These are phyloP conservation scores for Ophiostoma montium DNA, from an alignment of 2,329 filamentous ascomycete species.

Conservation along the genomic window DNA sequence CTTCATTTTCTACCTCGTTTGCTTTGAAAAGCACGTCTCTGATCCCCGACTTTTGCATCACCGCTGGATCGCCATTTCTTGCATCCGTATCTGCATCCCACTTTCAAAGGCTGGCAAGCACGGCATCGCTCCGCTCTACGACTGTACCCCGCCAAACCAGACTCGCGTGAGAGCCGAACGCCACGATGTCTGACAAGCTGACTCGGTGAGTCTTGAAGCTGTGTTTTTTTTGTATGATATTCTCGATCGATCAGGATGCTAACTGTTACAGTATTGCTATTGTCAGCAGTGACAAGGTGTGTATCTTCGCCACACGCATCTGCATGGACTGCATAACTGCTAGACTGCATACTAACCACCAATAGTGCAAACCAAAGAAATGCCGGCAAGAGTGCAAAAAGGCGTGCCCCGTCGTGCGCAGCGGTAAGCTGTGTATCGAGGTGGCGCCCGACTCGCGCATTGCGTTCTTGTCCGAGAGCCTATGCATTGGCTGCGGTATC, in stretches of 20 bases:
- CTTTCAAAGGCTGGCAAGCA: neutral
- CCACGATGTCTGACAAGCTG: slow-evolving; percentile 28
- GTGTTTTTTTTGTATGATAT: neutral
- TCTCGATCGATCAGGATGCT: slow-evolving; percentile 11
- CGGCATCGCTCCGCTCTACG: neutral
- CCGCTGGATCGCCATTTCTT: neutral
- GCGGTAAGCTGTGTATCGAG: slow-evolving; percentile 84
- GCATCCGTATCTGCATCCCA: no score
- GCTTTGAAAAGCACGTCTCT: neutral
- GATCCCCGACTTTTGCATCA: neutral
- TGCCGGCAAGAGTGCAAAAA: slow-evolving; percentile 99
- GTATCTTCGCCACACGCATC: no score
- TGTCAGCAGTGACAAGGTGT: slow-evolving; percentile 93
- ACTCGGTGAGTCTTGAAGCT: slow-evolving; percentile 61
- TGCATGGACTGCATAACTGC: no score
- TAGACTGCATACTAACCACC: no score
- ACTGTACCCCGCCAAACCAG: slow-evolving; percentile 8
- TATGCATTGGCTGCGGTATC: slow-evolving; percentile 98
- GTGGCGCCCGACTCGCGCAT: slow-evolving; percentile 79
- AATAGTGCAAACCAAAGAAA: slow-evolving; percentile 89
- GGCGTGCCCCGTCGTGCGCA: slow-evolving; percentile 91
- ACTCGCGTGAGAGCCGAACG: neutral
- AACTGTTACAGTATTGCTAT: slow-evolving; percentile 76
- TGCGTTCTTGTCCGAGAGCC: slow-evolving; percentile 87
- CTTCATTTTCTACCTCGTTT: slow-evolving; percentile 2